Percentiles rank a stretch among this genome's conserved stretches.
Evolutionary conservation across 108 stramenopile genomes (phyloP).

Genomic region (Phaeodactylum tricornutum): DNA sequence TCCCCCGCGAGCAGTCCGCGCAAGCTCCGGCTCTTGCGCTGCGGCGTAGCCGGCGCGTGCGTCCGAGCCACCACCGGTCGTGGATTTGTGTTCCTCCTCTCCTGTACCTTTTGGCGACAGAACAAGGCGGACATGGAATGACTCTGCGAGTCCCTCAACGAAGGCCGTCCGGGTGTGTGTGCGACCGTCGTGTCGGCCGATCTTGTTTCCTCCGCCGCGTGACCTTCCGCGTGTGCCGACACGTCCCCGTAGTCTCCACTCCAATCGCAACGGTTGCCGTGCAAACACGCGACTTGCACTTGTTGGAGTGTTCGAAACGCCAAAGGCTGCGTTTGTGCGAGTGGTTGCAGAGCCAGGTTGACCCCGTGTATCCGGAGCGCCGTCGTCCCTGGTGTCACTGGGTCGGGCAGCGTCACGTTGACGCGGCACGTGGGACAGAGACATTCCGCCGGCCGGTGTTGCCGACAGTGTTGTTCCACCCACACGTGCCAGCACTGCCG

Average conservation of each 20-base stretch:
- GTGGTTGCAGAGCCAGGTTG: slow-evolving; percentile 3
- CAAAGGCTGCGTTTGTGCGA: slow-evolving; percentile 19
- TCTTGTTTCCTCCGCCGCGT: slow-evolving; percentile 9
- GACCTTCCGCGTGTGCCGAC: slow-evolving; percentile 15
- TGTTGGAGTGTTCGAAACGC: slow-evolving; percentile 16
- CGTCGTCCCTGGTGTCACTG: too few relatives aligned
- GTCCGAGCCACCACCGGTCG: too few relatives aligned
- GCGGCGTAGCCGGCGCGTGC: too few relatives aligned
- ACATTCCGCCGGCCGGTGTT: slow-evolving; percentile 2
- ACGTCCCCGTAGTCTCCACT: slow-evolving; percentile 14
- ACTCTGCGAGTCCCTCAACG: background rate
- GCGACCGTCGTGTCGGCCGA: background rate
- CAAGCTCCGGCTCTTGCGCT: too few relatives aligned
- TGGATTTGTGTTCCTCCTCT: too few relatives aligned
- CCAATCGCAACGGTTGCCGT: slow-evolving; percentile 19
- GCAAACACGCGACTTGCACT: slow-evolving; percentile 24
- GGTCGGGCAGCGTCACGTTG: too few relatives aligned
- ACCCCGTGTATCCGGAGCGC: too few relatives aligned
- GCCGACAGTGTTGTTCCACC: slow-evolving; percentile 5
- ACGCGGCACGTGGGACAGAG: slow-evolving; percentile 11
- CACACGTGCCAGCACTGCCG: slow-evolving; percentile 15
- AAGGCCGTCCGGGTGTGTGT: background rate
- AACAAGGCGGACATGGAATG: background rate
- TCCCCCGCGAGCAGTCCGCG: too few relatives aligned
- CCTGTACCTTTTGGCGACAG: too few relatives aligned